Evolutionary conservation across 371 early-diverging fungal genomes (phyloP), one percentile per base, ranked within the genome.

Genomic region (Mucor irregularis): DNA sequence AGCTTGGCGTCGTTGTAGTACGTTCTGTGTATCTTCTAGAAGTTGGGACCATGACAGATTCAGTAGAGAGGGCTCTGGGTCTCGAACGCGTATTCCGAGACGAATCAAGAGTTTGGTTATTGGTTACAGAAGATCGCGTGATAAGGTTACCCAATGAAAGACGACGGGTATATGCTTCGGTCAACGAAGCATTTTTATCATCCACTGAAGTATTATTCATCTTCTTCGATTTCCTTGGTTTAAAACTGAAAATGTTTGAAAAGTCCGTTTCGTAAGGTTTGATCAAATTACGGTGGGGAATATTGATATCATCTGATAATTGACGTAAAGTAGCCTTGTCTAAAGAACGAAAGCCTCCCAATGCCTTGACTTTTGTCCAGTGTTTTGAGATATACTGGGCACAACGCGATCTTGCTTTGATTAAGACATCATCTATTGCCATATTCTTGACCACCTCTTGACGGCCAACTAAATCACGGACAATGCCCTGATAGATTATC

Each of bases 401-500:
- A 51, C 76, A 76, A 11, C 56, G 61, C 7, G 43, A 48, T 1
- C 76, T 50, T 4, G 69, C 67, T 14, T 68, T 66, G 22, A 69
- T 38, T 4, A 79, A 44, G 4, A 75, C 76, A 38, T 64, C 64
- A 45, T 75, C 76, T 5, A 79, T 72, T 0, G 76, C 72, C 17
- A 65, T 53, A 34, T 74, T 73, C 37, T 72, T 57, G 11, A 70
- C 76, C 1, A 79, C 60, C 42, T 75, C 76, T 34, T 79, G 74
- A 19, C 79, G 68, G 3, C 72, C 76, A 7, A 71, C 51, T 35
- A 79, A 44, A 49, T 79, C 74, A 3, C 76, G 63, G 0, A 73
- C 68, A 53, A 79, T 75, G 33, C 70, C 74, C 48, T 76, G 79
- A 42, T 79, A 79, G n/a, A 79, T 61, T 3, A 56, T 49, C 11